phyloP scores from a whole-genome alignment of 768 basidiomycete genomes.

The Calocybe cyanea region DNA sequence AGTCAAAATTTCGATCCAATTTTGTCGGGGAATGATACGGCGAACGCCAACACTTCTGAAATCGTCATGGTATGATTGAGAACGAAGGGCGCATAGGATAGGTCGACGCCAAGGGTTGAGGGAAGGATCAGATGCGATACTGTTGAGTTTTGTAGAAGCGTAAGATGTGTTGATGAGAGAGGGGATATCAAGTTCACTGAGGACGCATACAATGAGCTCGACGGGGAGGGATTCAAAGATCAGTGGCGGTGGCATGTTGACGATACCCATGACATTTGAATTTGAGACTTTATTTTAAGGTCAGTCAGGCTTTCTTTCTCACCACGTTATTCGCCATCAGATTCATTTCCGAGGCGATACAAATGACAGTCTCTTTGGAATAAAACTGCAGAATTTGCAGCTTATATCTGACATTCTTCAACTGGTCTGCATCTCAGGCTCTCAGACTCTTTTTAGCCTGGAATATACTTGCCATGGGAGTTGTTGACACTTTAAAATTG shows the following conservation, averaged over 20 bases:
- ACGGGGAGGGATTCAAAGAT: constrained; percentile 60
- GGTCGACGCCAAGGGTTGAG: constrained; percentile 77
- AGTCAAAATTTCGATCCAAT: constrained; percentile 77
- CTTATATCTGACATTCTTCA: too few relatives aligned
- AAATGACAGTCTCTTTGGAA: too few relatives aligned
- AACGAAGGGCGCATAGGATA: constrained; percentile 54
- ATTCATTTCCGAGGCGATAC: constrained; percentile 15
- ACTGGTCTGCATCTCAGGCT: too few relatives aligned
- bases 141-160: constrained; percentile 55
- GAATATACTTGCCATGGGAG: too few relatives aligned
- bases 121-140: constrained; percentile 56
- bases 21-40: constrained; percentile 64
- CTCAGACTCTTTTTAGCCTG: too few relatives aligned
- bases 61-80: constrained; percentile 41
- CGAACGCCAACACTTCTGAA: constrained; percentile 62
- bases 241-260: neutral
- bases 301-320: too few relatives aligned
- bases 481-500: too few relatives aligned
- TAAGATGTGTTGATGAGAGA: constrained; percentile 57
- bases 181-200: constrained; percentile 62
- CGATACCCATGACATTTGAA: too few relatives aligned
- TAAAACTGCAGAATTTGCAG: too few relatives aligned
- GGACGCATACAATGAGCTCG: constrained; percentile 70
- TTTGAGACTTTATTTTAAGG: too few relatives aligned
- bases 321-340: too few relatives aligned